These are phyloP conservation scores for Chlorella sp. DNA, from an alignment of 139 green algal species.

Conservation along the genomic window DNA sequence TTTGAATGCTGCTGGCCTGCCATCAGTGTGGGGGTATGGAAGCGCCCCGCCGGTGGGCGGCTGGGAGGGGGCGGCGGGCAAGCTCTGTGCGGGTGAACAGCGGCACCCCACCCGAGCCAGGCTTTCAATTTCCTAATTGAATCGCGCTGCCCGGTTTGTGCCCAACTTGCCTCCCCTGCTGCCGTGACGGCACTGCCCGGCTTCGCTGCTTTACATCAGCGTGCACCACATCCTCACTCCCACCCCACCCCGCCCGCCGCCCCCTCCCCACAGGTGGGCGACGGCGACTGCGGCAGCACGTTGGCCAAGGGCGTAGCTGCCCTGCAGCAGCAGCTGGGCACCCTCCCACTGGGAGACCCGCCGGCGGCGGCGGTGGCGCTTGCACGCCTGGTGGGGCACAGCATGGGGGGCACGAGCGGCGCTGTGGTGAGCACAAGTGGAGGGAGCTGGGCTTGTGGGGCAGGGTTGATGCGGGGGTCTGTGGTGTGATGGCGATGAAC, in stretches of 20 bases:
- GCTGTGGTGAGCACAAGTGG: constrained; percentile 35
- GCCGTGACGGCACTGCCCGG: too few species aligned
- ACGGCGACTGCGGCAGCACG: constrained; percentile 89
- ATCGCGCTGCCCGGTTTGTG: too few species aligned
- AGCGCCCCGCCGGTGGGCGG: too few species aligned
- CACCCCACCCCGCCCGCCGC: neutral
- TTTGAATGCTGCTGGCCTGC: too few species aligned
- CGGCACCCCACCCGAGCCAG: too few species aligned
- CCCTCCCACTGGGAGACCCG: constrained; percentile 37
- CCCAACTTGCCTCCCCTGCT: too few species aligned
- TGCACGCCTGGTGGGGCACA: constrained; percentile 38
- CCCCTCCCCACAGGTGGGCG: constrained; percentile 58
- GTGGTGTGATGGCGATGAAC: neutral
- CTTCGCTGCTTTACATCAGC: neutral
- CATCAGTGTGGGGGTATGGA: too few species aligned
- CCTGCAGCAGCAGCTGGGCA: constrained; percentile 44
- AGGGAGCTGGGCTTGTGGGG: too few species aligned
- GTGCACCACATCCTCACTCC: too few species aligned
- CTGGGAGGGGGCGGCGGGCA: too few species aligned
- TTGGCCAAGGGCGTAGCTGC: constrained; percentile 62
- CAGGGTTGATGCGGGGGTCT: neutral
- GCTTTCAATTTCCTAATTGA: too few species aligned
- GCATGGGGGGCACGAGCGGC: constrained; percentile 79
- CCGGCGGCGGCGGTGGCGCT: constrained; percentile 37
- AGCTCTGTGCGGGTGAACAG: too few species aligned